These are phyloP conservation scores for Phyllosticta citriasiana DNA, from an alignment of 2,329 filamentous ascomycete species.

Conservation along the genomic window DNA sequence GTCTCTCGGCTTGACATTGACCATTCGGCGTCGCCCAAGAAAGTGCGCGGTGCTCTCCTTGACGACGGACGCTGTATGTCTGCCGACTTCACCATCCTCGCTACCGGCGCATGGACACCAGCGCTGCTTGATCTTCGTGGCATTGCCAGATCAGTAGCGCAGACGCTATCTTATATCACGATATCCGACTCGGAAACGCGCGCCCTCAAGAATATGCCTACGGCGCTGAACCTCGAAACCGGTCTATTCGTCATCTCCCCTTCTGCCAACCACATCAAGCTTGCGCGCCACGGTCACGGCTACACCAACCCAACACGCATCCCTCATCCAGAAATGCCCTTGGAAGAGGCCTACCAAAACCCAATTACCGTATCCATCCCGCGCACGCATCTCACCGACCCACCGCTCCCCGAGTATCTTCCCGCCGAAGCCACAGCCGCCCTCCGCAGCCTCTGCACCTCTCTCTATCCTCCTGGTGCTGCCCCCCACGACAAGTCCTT, in stretches of 20 bases:
- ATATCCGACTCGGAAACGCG: constrained; percentile 63
- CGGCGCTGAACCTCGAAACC: constrained; percentile 59
- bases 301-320: constrained; percentile 39
- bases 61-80: constrained; percentile 39
- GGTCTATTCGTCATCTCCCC: constrained; percentile 71
- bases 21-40: constrained; percentile 14
- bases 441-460: constrained; percentile 22
- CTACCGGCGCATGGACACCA: constrained; percentile 80
- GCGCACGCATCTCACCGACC: constrained; percentile 33
- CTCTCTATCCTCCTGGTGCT: constrained; percentile 15
- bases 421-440: constrained; percentile 24
- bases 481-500: constrained; percentile 15
- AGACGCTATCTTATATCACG: constrained; percentile 67
- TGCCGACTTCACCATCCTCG: constrained; percentile 68
- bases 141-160: constrained; percentile 69
- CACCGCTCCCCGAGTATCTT: constrained; percentile 15
- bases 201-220: constrained; percentile 55
- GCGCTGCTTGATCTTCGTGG: constrained; percentile 68
- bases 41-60: constrained; percentile 51
- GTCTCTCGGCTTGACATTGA: constrained; percentile 33
- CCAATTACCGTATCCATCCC: constrained; percentile 39
- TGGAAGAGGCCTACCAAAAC: constrained; percentile 1
- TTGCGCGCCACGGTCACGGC: constrained; percentile 42
- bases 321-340: constrained; percentile 32
- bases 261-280: constrained; percentile 31